Evolutionary conservation across 2,329 filamentous ascomycete species (phyloP), one percentile per base, ranked within the genome.

Genomic region (Diaporthe velutina): DNA sequence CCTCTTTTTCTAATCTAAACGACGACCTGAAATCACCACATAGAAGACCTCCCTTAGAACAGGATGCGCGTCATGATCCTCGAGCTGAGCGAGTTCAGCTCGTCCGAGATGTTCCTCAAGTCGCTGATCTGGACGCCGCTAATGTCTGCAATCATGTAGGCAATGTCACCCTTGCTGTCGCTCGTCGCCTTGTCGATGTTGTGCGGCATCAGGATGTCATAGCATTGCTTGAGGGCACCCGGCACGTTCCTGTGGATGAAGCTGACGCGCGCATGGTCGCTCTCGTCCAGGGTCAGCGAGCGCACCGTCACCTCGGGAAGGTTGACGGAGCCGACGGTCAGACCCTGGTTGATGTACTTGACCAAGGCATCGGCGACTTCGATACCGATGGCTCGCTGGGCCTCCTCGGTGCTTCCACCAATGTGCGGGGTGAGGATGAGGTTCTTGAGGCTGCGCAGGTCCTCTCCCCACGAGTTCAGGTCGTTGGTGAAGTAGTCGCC

Each of bases 151-250:
- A 99, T 98, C 77, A 99, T 88, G 83, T 99, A 99, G 28, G 97
- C 97, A 78, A 97, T 90, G 89, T 98, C 96, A 79, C 95, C 96
- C 86, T 93, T 93, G 85, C 94, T 98, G 84, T 98, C 97, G 68
- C 95, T 97, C 88, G 97, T 98, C 86, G 99, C 97, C 89, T 98
- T 98, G 87, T 98, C 96, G 79, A 99, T 96, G 84, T 99, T 99
- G 88, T 99, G 96, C 81, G 97, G 93, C 57, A 94, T 94, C 64
- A 99, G 90, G 77, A 98, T 95, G 81, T 97, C 94, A 88, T 99
- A 99, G 78, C 99, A 97, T 87, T 93, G 95, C 81, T 95, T 91
- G 83, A 99, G 88, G 77, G 99, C 97, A 88, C 97, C 97, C 64
- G 97, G 97, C 30, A 98, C 92, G 85, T 99, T 99, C 85, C 93